Base-by-base conservation (phyloP, 2,329 filamentous ascomycete genomes). In the Neonectria ditissima region DNA sequence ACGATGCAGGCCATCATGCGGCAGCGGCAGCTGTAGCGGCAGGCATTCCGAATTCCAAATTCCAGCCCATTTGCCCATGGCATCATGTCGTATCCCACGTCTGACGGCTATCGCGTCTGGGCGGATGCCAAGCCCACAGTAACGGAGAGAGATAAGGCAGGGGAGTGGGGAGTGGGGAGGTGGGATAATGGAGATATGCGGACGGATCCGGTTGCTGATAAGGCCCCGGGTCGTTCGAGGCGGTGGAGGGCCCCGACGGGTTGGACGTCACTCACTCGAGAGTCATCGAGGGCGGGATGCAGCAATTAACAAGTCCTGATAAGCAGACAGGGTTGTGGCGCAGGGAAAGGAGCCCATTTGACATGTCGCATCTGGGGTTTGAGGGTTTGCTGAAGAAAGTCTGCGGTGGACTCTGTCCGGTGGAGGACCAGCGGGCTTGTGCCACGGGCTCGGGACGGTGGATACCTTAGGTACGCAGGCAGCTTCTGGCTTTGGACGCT, bases 361-460 rank as follows among this genome's bases (percentile, higher is more conserved):
- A 62, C 59, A 48, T 48, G 54, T 54, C 43, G 58, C 53, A 54
- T 61, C 44, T 44, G 52, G 50, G 50, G 10, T 9, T 26, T 14
- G 24, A 30, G 32, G 39, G 26, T 30, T 28, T 52, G 47, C 34
- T 54, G 37, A 44, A 56, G 37, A 28, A 44, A 56, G 37, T 18
- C 20, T 8, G n/a, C 18, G 14, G 39, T 53, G 53, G 54, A 28
- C 43, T 48, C 30, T 16, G 44, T 48, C 30, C 9, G 44, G 24
- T 16, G 44, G 44, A 3, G 14, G 5, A n/a, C 34, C 14, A 37
- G 44, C 9, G 14, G 22, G 43, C 22, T n/a, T 47, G 44, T 51
- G 43, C 59, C 59, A 58, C 43, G 54, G 48, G 41, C 48, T 32
- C 52, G 59, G 54, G 54, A 62, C 54, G 55, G 59, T 58, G 48